These are phyloP conservation scores for Mycena sanguinolenta DNA, from an alignment of 768 basidiomycete genomes.

Conservation along the genomic window DNA sequence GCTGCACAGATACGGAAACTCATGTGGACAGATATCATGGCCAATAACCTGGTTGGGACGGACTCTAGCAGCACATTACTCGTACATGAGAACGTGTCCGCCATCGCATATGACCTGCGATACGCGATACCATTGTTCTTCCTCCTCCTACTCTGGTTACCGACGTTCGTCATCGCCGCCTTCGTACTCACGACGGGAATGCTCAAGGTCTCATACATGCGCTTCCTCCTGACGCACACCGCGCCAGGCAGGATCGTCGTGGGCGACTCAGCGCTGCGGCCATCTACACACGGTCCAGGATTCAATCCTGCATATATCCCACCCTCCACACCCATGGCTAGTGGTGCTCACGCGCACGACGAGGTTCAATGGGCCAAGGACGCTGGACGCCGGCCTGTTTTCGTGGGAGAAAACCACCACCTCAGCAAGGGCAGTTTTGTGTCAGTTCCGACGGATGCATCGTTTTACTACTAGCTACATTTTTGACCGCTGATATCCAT, in stretches of 20 bases:
- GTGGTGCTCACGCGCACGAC: not conserved
- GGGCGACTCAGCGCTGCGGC: slow-evolving; percentile 30
- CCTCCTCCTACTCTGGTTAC: slow-evolving; percentile 31
- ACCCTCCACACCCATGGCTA: not conserved
- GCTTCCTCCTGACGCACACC: slow-evolving; percentile 37
- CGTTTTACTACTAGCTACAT: not conserved
- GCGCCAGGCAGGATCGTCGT: slow-evolving; percentile 32
- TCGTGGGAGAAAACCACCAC: not conserved
- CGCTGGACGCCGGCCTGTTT: slow-evolving; percentile 6
- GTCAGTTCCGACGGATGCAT: not conserved
- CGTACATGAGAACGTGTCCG: slow-evolving; percentile 20
- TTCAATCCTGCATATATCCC: not conserved
- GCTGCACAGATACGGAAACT: slow-evolving; percentile 32
- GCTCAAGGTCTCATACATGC: slow-evolving; percentile 31
- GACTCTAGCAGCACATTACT: slow-evolving; percentile 20
- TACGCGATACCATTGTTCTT: slow-evolving; percentile 36
- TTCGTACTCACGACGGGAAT: slow-evolving; percentile 28
- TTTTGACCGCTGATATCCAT: too few species aligned
- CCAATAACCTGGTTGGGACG: slow-evolving; percentile 33
- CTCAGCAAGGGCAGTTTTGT: slow-evolving; percentile 7
- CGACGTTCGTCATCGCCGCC: slow-evolving; percentile 14
- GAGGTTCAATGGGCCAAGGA: slow-evolving; percentile 9
- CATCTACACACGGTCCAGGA: slow-evolving; percentile 5
- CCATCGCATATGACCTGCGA: slow-evolving; percentile 29
- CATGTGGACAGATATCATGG: slow-evolving; percentile 40